Evolutionary conservation across 1,284 basidiomycete species (phyloP).

Genomic region (Sporisorium exsertum): DNA sequence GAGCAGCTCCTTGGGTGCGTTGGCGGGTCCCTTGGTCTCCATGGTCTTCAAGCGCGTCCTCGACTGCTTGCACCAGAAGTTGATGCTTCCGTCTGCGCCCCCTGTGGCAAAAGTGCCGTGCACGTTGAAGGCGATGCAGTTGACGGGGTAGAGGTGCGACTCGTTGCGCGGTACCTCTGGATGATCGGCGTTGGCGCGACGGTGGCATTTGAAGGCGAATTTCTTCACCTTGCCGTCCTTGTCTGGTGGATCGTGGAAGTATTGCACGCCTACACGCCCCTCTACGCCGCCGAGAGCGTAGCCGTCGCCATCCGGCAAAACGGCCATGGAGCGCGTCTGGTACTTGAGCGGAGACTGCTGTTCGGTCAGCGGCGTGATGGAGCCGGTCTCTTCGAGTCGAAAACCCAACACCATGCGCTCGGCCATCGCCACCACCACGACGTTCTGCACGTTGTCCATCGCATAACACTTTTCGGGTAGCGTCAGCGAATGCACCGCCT

Average conservation of each 20-base stretch:
- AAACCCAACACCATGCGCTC: constrained; percentile 89
- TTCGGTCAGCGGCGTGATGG: constrained; percentile 51
- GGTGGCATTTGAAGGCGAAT: constrained; percentile 97
- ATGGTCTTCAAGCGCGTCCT: constrained; percentile 83
- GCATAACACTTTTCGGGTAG: constrained; percentile 88
- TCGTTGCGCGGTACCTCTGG: constrained; percentile 58
- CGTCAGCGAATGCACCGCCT: constrained; percentile 64
- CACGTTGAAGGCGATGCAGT: constrained; percentile 89
- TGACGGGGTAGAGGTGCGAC: constrained; percentile 85
- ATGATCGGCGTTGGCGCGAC: constrained; percentile 79
- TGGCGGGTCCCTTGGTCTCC: constrained; percentile 61
- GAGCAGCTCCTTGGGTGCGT: constrained; percentile 60
- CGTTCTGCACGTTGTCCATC: constrained; percentile 83
- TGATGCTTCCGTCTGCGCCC: constrained; percentile 74
- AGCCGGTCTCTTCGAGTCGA: constrained; percentile 78
- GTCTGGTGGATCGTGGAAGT: constrained; percentile 70
- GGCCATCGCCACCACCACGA: constrained; percentile 92
- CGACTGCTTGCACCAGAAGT: constrained; percentile 83
- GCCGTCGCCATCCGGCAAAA: constrained; percentile 62
- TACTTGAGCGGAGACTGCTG: constrained; percentile 75
- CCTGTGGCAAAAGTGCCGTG: constrained; percentile 95
- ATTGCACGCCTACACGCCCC: constrained; percentile 96
- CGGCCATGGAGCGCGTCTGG: constrained; percentile 80
- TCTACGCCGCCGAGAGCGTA: constrained; percentile 90
- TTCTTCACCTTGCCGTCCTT: constrained; percentile 73